phyloP scores from a whole-genome alignment of 805 yeast genomes.

The Ogataea polymorpha region DNA sequence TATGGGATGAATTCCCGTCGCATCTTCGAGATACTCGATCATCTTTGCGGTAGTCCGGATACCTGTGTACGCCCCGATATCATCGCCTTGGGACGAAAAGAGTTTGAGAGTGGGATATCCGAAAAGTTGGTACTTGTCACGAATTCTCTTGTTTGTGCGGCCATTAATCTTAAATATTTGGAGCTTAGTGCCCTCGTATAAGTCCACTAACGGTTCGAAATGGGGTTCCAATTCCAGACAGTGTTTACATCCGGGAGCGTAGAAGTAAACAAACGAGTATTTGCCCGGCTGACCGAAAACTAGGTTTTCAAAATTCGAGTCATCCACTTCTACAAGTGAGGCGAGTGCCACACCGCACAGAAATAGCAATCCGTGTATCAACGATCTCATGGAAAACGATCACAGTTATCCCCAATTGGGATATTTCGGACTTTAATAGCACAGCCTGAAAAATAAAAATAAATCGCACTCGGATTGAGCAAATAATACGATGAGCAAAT shows the following conservation, averaged over 20 bases:
- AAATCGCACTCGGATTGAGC: conserved; percentile 1
- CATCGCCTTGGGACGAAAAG: conserved; percentile 40
- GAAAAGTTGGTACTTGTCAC: conserved; percentile 37
- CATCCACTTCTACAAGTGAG: conserved; percentile 20
- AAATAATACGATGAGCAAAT: conserved; percentile 1
- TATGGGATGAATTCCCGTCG: conserved; percentile 34
- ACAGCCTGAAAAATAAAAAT: conserved; percentile 1
- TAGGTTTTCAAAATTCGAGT: conserved; percentile 23
- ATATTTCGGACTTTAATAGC: conserved; percentile 6
- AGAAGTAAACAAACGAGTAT: conserved; percentile 46
- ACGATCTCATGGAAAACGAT: neutral
- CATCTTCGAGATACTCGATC: conserved; percentile 30
- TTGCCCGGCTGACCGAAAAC: conserved; percentile 26
- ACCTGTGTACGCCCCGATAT: conserved; percentile 37
- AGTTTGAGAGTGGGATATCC: conserved; percentile 51
- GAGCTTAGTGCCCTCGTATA: conserved; percentile 39
- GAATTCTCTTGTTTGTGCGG: conserved; percentile 32
- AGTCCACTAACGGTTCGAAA: conserved; percentile 40
- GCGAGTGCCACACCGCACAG: neutral
- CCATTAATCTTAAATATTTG: conserved; percentile 38
- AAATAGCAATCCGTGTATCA: neutral
- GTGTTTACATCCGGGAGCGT: conserved; percentile 42
- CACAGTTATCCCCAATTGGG: neutral
- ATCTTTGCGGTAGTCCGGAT: conserved; percentile 33
- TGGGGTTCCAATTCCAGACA: conserved; percentile 47